A percentile compares a stretch with the other conserved stretches of the same genome.
These are phyloP conservation scores for Termitomyces sp. DNA, from an alignment of 768 basidiomycete species.

Conservation along the genomic window DNA sequence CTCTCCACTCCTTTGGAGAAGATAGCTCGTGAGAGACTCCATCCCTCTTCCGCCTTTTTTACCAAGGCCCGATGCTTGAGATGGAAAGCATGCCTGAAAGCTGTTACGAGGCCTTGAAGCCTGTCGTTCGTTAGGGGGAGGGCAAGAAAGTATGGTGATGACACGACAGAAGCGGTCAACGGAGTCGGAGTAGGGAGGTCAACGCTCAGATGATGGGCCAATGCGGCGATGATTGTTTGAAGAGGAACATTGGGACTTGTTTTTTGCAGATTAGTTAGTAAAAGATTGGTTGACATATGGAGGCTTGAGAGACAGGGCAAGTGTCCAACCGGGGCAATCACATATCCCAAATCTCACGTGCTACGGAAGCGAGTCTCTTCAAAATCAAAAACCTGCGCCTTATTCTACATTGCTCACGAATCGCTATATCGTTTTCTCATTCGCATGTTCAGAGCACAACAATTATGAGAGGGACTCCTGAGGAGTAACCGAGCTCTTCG, in stretches of 20 bases:
- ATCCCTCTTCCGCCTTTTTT: conserved; percentile 26
- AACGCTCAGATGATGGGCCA: conserved; percentile 53
- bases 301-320: not conserved
- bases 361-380: no score
- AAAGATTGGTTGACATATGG: conserved; percentile 19
- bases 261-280: conserved; percentile 49
- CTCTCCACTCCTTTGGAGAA: conserved; percentile 34
- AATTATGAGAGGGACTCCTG: not conserved
- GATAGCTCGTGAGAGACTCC: conserved; percentile 24
- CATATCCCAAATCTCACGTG: not conserved
- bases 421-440: not conserved
- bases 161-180: conserved; percentile 49
- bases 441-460: not conserved
- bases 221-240: conserved; percentile 44
- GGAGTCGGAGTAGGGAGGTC: conserved; percentile 48
- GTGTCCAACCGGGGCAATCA: no score
- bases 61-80: conserved; percentile 39
- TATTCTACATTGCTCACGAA: no score
- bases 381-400: no score
- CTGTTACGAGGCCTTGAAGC: conserved; percentile 43
- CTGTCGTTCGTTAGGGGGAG: conserved; percentile 39
- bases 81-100: conserved; percentile 58
- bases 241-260: conserved; percentile 37
- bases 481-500: no score
- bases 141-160: conserved; percentile 46